phyloP scores from a whole-genome alignment of 2,329 filamentous ascomycete species.

The Tolypocladium album region DNA sequence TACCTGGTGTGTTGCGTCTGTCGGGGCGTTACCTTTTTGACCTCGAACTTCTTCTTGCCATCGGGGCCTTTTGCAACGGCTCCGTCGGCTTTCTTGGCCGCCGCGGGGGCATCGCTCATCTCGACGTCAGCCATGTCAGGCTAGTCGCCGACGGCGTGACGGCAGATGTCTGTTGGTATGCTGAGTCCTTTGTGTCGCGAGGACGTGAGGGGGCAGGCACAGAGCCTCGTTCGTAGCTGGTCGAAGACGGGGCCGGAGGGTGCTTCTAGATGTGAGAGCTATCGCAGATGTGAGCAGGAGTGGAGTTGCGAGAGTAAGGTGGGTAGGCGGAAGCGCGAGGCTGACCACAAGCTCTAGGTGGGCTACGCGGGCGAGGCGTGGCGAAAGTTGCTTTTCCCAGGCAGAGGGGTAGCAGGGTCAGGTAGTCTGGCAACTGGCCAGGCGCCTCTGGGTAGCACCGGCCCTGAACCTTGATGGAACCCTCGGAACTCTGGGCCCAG shows the following conservation, averaged over 20 bases:
- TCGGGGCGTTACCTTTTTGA: conserved; percentile 76
- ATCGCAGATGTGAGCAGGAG: neutral
- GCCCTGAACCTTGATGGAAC: neutral
- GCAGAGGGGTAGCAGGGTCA: neutral
- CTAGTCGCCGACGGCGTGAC: neutral
- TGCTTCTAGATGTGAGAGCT: neutral
- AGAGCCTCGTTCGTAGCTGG: neutral
- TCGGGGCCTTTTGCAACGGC: conserved; percentile 44
- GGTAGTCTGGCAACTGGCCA: too few species aligned
- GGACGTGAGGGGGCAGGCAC: neutral
- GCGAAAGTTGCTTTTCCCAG: neutral
- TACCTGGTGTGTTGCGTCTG: neutral
- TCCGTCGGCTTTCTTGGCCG: conserved; percentile 42
- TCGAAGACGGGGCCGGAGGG: neutral
- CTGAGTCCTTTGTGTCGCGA: neutral
- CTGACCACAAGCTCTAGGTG: neutral
- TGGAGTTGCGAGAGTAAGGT: neutral
- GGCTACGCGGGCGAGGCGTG: too few species aligned
- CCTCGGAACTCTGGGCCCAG: neutral
- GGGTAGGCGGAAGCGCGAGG: too few species aligned
- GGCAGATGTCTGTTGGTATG: neutral
- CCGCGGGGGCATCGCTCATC: conserved; percentile 75
- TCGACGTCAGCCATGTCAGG: conserved; percentile 80
- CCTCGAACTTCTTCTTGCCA: conserved; percentile 90
- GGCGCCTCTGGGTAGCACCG: neutral